phyloP scores from a whole-genome alignment of 2,329 filamentous ascomycete species.

The Penicillium expansum region DNA sequence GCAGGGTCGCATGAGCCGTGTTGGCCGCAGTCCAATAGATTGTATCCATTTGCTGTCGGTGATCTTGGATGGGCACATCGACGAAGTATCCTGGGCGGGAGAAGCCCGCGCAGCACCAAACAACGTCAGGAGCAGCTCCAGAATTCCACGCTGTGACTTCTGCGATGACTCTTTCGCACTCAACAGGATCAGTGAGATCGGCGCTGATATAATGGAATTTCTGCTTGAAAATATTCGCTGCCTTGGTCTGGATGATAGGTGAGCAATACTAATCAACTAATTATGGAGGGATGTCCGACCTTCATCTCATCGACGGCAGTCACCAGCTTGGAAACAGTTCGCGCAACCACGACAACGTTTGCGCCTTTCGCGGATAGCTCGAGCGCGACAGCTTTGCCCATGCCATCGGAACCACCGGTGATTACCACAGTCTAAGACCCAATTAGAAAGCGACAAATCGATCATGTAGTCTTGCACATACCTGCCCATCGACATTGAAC shows the following conservation, averaged over 20 bases:
- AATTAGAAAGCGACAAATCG: constrained; percentile 11
- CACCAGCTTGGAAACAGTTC: constrained; percentile 72
- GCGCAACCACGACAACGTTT: constrained; percentile 79
- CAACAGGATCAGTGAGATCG: constrained; percentile 70
- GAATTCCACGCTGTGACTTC: constrained; percentile 79
- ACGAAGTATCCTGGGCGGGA: constrained; percentile 73
- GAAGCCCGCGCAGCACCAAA: constrained; percentile 85
- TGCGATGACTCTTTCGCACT: constrained; percentile 66
- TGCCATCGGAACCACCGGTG: constrained; percentile 89
- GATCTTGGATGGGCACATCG: constrained; percentile 64
- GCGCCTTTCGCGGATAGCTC: constrained; percentile 80
- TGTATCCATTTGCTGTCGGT: constrained; percentile 81
- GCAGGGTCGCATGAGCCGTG: constrained; percentile 76
- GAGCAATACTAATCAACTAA: constrained; percentile 10
- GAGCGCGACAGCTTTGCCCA: constrained; percentile 74
- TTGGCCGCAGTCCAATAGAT: constrained; percentile 88
- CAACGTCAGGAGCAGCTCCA: constrained; percentile 70
- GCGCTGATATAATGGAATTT: constrained; percentile 80
- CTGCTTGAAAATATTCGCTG: constrained; percentile 64
- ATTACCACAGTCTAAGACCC: constrained; percentile 71
- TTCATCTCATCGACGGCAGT: constrained; percentile 64
- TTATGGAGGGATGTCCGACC: constrained; percentile 41
- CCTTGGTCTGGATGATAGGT: constrained; percentile 54
- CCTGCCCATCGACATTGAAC: constrained; percentile 81
- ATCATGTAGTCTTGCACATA: constrained; percentile 41